Base-by-base conservation (phyloP, 2,329 filamentous ascomycete species). In the Microcera coccophila region DNA sequence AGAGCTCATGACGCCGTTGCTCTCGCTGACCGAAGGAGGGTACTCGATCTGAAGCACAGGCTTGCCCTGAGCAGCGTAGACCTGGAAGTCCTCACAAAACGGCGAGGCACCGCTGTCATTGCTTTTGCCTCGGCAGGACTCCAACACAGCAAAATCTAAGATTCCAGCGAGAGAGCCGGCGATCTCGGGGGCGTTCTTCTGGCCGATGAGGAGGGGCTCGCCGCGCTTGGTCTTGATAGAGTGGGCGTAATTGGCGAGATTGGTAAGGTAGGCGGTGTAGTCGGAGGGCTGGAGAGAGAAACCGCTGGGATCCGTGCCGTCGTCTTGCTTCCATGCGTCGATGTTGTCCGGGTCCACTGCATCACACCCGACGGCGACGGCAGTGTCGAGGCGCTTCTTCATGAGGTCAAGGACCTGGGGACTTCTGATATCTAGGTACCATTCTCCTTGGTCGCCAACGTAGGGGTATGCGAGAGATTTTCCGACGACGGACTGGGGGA, bases 21-120 rank as follows among this genome's bases (percentile, higher is more conserved):
- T 48, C 36, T 49, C 39, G 36, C 53, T 48, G 10, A 55, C 49
- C 18, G 60, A 63, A 7, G 48, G 54, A 16, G 62, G 62, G 26
- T 65, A 65, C 53, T 65, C 62, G 35, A 65, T 61, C 51, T 64
- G 60, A 24, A 64, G 54, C 11, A 65, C 61, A 22, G 62, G 62
- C 44, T 60, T 63, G 21, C 47, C 56, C n/a, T 50, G 50, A 9
- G 53, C 42, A 20, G 64, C 39, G 34, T 61, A 63, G 8, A 31
- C 44, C 48, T 59, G 56, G 44, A 64, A 65, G 34, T 58, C 53
- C 33, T 47, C 45, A 47, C 62, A 65, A 32, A 62, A 63, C 15
- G 54, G 49, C 35, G 47, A 45, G 35, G 26, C 53, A 36, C 49
- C 42, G 9, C 33, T 26, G 22, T 42, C 41, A 21, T 53, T 42